Conservation (phyloP, 495 filamentous ascomycete genomes). For the Margaritispora aquatica region DNA sequence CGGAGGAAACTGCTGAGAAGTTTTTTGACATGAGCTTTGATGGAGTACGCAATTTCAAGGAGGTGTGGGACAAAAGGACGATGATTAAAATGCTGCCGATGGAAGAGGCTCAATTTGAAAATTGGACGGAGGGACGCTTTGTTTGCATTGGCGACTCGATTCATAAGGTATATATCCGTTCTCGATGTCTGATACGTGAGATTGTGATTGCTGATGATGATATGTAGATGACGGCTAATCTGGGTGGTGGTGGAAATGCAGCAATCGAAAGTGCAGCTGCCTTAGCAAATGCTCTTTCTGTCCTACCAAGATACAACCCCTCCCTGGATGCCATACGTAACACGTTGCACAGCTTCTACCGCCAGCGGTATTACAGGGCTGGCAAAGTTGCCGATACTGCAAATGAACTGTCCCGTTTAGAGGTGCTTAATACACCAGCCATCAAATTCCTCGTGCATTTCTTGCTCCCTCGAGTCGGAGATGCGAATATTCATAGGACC, state of each 20-base stretch:
- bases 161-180: slow-evolving; percentile 27
- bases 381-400: slow-evolving; percentile 19
- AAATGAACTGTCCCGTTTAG: slow-evolving; percentile 16
- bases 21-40: slow-evolving; percentile 28
- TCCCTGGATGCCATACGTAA: slow-evolving; percentile 15
- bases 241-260: slow-evolving; percentile 34
- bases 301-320: slow-evolving; percentile 8
- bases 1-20: slow-evolving; percentile 20
- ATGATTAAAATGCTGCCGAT: slow-evolving; percentile 26
- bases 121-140: slow-evolving; percentile 34
- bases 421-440: slow-evolving; percentile 12
- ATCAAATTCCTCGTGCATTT: slow-evolving; percentile 23
- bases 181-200: slow-evolving; percentile 7
- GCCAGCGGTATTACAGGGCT: slow-evolving; percentile 14
- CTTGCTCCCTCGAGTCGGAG: slow-evolving; percentile 11
- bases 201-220: slow-evolving; percentile 1
- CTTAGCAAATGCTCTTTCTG: slow-evolving; percentile 34
- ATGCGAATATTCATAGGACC: slow-evolving; percentile 5
- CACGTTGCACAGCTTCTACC: slow-evolving; percentile 21
- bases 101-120: slow-evolving; percentile 34
- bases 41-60: slow-evolving; percentile 28
- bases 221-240: slow-evolving; percentile 26
- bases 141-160: slow-evolving; percentile 38
- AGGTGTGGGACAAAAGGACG: slow-evolving; percentile 28
- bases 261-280: slow-evolving; percentile 37